Percentiles rank a stretch among this genome's conserved stretches.
Evolutionary conservation across 2,329 filamentous ascomycete species (phyloP).

Genomic region (Fusarium heterosporum): DNA sequence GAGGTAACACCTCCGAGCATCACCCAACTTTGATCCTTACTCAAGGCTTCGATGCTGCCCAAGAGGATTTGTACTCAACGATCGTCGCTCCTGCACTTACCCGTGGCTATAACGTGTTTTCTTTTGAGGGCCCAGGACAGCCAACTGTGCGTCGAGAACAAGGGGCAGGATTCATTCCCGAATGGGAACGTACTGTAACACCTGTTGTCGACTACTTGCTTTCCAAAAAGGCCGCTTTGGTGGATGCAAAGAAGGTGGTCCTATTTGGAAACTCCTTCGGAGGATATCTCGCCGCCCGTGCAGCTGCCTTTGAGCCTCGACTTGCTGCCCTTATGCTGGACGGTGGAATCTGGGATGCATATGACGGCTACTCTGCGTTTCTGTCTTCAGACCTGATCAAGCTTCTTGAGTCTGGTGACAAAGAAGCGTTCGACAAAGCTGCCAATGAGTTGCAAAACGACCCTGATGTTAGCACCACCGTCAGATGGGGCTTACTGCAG

Average conservation of each 20-base stretch:
- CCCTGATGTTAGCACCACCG: conserved; percentile 23
- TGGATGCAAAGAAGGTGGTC: not conserved
- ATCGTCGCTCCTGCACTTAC: conserved; percentile 15
- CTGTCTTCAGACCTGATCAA: conserved; percentile 6
- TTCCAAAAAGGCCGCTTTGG: not conserved
- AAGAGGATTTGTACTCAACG: conserved; percentile 26
- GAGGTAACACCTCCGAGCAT: not conserved
- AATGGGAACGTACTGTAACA: conserved; percentile 27
- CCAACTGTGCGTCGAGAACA: conserved; percentile 26
- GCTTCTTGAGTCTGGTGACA: conserved; percentile 23
- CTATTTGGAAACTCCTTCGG: conserved; percentile 27
- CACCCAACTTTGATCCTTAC: conserved; percentile 14
- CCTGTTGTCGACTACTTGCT: conserved; percentile 20
- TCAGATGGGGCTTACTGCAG: conserved; percentile 49
- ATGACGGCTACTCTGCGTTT: conserved; percentile 12
- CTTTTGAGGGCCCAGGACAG: conserved; percentile 32
- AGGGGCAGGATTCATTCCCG: conserved; percentile 24
- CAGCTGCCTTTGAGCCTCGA: conserved; percentile 28
- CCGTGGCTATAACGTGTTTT: conserved; percentile 24
- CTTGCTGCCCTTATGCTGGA: conserved; percentile 12
- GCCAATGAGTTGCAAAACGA: not conserved
- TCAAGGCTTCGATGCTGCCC: conserved; percentile 28
- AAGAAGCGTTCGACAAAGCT: conserved; percentile 33
- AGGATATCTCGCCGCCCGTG: conserved; percentile 30
- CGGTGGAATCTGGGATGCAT: conserved; percentile 31